A percentile compares a stretch with the other conserved stretches of the same genome.
phyloP scores from a whole-genome alignment of 371 early-diverging fungal genomes.

The Choanephora cucurbitarum region DNA sequence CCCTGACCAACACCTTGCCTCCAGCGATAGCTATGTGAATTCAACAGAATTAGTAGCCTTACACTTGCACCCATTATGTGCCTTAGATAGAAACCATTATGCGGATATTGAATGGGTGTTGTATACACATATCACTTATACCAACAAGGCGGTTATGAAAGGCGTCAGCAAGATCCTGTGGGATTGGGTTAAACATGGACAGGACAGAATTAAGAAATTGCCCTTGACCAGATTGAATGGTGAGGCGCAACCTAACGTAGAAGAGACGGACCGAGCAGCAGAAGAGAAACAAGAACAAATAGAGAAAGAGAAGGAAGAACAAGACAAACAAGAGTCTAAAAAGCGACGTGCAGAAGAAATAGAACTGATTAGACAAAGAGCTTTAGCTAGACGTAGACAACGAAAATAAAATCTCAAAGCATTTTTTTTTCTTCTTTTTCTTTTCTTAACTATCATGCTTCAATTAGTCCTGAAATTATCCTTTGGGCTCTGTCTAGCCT shows the following conservation, averaged over 20 bases:
- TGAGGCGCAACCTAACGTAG: constrained; percentile 37
- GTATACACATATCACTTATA: constrained; percentile 70
- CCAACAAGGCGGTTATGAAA: constrained; percentile 68
- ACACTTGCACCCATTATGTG: constrained; percentile 65
- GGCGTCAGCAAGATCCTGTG: constrained; percentile 62
- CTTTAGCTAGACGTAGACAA: constrained; percentile 47
- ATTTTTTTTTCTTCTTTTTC: no score
- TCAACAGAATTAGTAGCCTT: constrained; percentile 60
- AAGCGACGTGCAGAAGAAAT: constrained; percentile 49
- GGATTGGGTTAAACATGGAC: constrained; percentile 53
- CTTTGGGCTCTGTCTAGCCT: no score
- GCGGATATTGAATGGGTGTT: constrained; percentile 77
- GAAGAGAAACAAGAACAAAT: constrained; percentile 22
- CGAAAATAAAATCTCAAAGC: not conserved
- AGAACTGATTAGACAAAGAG: constrained; percentile 54
- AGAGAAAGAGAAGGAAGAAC: constrained; percentile 7
- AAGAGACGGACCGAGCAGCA: constrained; percentile 26
- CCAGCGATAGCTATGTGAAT: constrained; percentile 16
- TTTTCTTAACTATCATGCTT: no score
- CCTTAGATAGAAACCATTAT: constrained; percentile 46
- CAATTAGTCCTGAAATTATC: no score
- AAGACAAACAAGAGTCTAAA: constrained; percentile 13
- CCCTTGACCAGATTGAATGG: constrained; percentile 44
- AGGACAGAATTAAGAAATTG: constrained; percentile 34
- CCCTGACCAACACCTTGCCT: constrained; percentile 41